Base-by-base conservation (phyloP, 805 yeast genomes). In the Candida alai region DNA sequence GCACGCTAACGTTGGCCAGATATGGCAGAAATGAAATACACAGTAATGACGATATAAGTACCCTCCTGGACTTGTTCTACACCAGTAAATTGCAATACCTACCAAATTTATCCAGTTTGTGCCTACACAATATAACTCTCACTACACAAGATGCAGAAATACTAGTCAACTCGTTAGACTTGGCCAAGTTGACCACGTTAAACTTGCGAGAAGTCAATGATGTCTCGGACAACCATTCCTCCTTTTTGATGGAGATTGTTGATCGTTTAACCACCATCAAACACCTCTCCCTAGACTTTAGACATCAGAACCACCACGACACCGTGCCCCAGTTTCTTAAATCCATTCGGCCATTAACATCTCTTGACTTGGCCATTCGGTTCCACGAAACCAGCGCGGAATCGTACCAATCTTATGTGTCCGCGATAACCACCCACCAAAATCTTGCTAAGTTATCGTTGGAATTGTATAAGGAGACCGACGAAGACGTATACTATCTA, bases 351-450 rank as follows among this genome's bases (percentile, higher is more conserved):
- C 15, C 14, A 1, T 43, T 73, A n/a, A 39, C 45, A 14, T 54
- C 62, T 23, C 49, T 72, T 9, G 74, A 71, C 37, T 32, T 71
- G 7, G 53, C 57, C 0, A 58, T 71, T 5, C 49, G 72, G n/a
- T 54, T 60, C 53, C 69, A 69, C 39, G 52, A 53, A 7, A 55
- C 66, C 4, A 52, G 45, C 21, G 25, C 28, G 10, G n/a, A 29
- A 13, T 8, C n/a, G 17, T 14, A 10, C 4, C 13, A 19, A 11
- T 14, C 10, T 14, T 29, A 29, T 13, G 4, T 20, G 5, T 7
- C 9, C 16, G 17, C 24, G 1, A 18, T 29, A 20, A 12, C 13
- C 11, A 13, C 7, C 22, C n/a, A 13, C 16, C 4, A 13, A 3
- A 19, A 19, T 0, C 42, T 70, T 23, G 40, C 34, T 12, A 60